A percentile compares a stretch with the other conserved stretches of the same genome.
These are phyloP conservation scores for Thalassiosira ordinaria DNA, from an alignment of 352 stramenopile species.

Conservation along the genomic window DNA sequence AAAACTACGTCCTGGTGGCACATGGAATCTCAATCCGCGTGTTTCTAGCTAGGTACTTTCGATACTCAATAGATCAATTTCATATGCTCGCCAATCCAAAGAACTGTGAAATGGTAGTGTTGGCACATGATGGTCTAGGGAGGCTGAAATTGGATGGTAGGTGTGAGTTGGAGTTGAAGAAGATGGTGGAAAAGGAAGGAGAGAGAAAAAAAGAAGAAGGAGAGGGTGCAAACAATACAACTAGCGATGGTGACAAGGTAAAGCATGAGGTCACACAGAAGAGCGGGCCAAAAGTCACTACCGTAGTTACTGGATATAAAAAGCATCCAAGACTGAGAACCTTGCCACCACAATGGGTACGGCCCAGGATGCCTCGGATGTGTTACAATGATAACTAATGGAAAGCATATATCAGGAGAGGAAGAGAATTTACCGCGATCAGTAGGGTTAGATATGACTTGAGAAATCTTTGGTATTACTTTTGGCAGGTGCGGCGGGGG, in stretches of 20 bases:
- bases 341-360: conserved; percentile 61
- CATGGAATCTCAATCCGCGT: conserved; percentile 81
- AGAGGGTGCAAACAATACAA: neutral
- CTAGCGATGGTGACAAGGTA: neutral
- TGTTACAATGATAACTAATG: conserved; percentile 62
- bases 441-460: too few relatives aligned
- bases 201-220: too few relatives aligned
- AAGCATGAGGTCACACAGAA: conserved; percentile 21
- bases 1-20: conserved; percentile 79
- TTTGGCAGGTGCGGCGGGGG: too few relatives aligned
- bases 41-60: conserved; percentile 82
- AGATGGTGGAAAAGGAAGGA: conserved; percentile 9
- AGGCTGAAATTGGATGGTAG: conserved; percentile 71
- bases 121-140: conserved; percentile 76
- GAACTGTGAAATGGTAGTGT: conserved; percentile 84
- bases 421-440: too few relatives aligned
- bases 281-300: conserved; percentile 37
- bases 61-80: conserved; percentile 84
- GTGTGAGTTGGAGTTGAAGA: conserved; percentile 59
- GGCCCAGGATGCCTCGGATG: conserved; percentile 63
- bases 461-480: too few relatives aligned
- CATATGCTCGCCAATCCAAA: conserved; percentile 79
- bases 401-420: too few relatives aligned
- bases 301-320: conserved; percentile 63
- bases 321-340: conserved; percentile 68